Conservation (phyloP, 1,284 basidiomycete genomes). For the Sanghuangporus weigelae region DNA sequence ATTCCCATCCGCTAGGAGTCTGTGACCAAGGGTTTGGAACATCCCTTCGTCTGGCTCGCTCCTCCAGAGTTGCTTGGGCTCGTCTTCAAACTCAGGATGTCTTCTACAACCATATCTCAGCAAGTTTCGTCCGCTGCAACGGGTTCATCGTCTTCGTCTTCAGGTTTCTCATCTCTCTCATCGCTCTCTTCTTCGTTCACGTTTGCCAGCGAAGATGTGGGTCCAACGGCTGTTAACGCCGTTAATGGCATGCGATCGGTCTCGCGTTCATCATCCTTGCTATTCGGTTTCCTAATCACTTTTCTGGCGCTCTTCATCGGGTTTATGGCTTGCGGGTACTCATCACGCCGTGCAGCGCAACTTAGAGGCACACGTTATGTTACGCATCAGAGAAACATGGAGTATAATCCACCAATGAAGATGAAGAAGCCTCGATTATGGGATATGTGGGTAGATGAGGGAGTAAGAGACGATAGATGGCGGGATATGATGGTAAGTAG, state of each 20-base stretch:
- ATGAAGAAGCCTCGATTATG: conserved; percentile 7
- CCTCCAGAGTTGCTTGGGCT: not conserved
- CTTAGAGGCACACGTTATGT: not conserved
- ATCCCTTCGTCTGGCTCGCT: not conserved
- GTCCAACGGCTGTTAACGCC: not conserved
- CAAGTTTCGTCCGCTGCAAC: not conserved
- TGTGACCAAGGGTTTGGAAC: not conserved
- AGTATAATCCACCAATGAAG: not conserved
- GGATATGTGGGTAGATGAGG: conserved; percentile 10
- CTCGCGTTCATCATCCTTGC: conserved; percentile 22
- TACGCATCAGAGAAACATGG: not conserved
- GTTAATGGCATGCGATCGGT: not conserved
- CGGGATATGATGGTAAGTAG: conserved; percentile 12
- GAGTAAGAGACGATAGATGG: conserved; percentile 3
- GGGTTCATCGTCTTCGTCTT: not conserved
- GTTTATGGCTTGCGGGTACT: conserved; percentile 51
- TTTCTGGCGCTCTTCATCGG: conserved; percentile 54
- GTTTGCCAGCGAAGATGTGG: no score
- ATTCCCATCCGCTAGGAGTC: not conserved
- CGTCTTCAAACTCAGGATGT: not conserved
- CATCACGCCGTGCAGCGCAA: conserved; percentile 32
- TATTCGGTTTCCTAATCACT: conserved; percentile 57
- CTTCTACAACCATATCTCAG: not conserved
- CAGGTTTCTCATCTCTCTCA: not conserved
- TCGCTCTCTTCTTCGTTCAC: not conserved